phyloP scores from a whole-genome alignment of 139 green algal species.

The Ettlia oleoabundans region DNA sequence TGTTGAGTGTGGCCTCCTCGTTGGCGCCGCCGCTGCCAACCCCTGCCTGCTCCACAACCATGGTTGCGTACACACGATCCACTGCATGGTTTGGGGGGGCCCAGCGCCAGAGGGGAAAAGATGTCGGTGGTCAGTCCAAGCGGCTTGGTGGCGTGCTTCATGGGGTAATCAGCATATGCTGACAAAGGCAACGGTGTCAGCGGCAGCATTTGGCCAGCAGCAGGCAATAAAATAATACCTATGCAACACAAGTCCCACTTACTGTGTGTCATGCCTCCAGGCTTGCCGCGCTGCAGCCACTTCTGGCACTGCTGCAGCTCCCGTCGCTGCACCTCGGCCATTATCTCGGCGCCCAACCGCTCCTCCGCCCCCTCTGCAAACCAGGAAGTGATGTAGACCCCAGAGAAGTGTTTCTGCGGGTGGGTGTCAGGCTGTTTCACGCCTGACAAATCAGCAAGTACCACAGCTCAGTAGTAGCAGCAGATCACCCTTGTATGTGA shows the following conservation, averaged over 20 bases:
- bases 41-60: background rate
- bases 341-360: background rate
- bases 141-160: background rate
- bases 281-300: slow-evolving; percentile 27
- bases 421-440: no score
- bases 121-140: background rate
- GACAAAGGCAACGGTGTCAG: no score
- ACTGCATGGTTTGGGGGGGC: background rate
- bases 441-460: no score
- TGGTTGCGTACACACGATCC: slow-evolving; percentile 1
- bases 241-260: no score
- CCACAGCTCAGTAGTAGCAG: no score
- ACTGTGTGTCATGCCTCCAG: slow-evolving; percentile 24
- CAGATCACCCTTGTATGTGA: no score
- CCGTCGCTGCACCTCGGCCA: slow-evolving; percentile 16
- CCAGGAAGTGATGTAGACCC: no score
- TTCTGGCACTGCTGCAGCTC: slow-evolving; percentile 18
- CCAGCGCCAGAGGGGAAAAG: no score
- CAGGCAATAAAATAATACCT: no score
- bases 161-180: no score
- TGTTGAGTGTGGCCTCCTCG: background rate
- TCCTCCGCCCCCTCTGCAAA: slow-evolving; percentile 2
- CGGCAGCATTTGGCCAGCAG: no score
- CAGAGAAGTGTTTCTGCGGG: no score
- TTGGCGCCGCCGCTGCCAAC: slow-evolving; percentile 1